phyloP scores from a whole-genome alignment of 1,284 basidiomycete genomes.

The Volvariella volvacea region DNA sequence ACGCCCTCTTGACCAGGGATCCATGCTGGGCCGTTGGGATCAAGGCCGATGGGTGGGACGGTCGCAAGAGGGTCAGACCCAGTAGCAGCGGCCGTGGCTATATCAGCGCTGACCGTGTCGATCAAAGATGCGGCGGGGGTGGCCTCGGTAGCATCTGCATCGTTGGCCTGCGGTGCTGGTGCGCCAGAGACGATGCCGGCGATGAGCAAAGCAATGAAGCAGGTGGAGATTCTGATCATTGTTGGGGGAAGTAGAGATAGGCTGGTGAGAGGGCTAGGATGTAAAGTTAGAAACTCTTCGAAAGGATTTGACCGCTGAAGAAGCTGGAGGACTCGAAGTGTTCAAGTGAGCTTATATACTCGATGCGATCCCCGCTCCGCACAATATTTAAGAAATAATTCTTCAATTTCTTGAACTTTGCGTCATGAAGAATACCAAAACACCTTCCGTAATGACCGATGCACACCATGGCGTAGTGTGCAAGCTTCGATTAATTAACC shows the following conservation, averaged over 20 bases:
- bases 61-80: constrained; percentile 24
- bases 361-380: too few relatives aligned
- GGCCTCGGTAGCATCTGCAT: too few relatives aligned
- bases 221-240: constrained; percentile 21
- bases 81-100: neutral
- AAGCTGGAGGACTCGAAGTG: neutral
- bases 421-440: too few relatives aligned
- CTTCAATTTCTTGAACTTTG: too few relatives aligned
- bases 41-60: constrained; percentile 39
- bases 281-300: constrained; percentile 1
- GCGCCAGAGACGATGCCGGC: constrained; percentile 17
- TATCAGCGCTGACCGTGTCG: neutral
- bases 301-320: too few relatives aligned
- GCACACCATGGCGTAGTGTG: too few relatives aligned
- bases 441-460: too few relatives aligned
- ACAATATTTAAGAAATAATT: too few relatives aligned
- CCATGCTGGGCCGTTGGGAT: constrained; percentile 45
- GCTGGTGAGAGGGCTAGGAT: constrained; percentile 4
- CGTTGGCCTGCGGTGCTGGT: constrained; percentile 14
- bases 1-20: constrained; percentile 11
- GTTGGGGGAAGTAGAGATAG: too few relatives aligned
- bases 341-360: too few relatives aligned
- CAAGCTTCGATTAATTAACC: too few relatives aligned
- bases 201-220: constrained; percentile 25
- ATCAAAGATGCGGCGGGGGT: too few relatives aligned